A percentile compares a stretch with the other conserved stretches of the same genome.
These are phyloP conservation scores for Leccinum obscurum DNA, from an alignment of 768 basidiomycete genomes.

Conservation along the genomic window DNA sequence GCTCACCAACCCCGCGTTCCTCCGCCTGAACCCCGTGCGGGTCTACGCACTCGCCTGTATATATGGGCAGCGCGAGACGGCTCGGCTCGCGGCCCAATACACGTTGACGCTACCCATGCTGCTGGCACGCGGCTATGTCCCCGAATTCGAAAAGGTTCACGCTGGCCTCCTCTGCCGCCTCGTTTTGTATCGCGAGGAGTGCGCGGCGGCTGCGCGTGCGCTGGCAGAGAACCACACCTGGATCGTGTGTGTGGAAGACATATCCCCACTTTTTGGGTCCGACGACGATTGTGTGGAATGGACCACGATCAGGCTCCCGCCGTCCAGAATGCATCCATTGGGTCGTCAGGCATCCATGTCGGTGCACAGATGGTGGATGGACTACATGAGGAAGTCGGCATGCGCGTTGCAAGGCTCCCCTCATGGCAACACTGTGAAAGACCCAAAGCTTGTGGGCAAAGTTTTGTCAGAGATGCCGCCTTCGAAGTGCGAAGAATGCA, in stretches of 20 bases:
- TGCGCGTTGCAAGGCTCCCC: slow-evolving; percentile 4
- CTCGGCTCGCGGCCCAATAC: slow-evolving; percentile 10
- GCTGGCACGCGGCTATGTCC: neutral
- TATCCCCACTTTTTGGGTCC: slow-evolving; percentile 3
- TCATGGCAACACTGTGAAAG: neutral
- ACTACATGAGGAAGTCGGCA: slow-evolving; percentile 18
- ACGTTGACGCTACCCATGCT: slow-evolving; percentile 8
- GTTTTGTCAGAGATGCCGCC: slow-evolving; percentile 1
- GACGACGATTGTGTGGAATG: neutral
- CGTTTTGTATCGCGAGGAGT: slow-evolving; percentile 12
- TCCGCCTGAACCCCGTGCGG: slow-evolving; percentile 6
- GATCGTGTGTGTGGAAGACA: neutral
- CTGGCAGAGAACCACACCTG: slow-evolving; percentile 12
- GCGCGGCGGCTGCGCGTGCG: neutral
- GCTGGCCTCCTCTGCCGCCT: slow-evolving; percentile 9
- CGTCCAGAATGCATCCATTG: slow-evolving; percentile 4
- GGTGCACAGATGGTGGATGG: slow-evolving; percentile 16
- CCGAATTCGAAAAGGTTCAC: slow-evolving; percentile 15
- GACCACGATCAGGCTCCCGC: neutral
- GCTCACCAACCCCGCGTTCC: slow-evolving; percentile 1
- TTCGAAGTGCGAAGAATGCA: slow-evolving; percentile 6
- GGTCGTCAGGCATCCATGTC: neutral
- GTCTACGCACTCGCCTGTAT: slow-evolving; percentile 18
- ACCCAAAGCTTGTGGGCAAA: slow-evolving; percentile 1
- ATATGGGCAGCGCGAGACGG: neutral